Evolutionary conservation across 139 green algal genomes (phyloP).

Genomic region (Edaphochlamys debaryana): DNA sequence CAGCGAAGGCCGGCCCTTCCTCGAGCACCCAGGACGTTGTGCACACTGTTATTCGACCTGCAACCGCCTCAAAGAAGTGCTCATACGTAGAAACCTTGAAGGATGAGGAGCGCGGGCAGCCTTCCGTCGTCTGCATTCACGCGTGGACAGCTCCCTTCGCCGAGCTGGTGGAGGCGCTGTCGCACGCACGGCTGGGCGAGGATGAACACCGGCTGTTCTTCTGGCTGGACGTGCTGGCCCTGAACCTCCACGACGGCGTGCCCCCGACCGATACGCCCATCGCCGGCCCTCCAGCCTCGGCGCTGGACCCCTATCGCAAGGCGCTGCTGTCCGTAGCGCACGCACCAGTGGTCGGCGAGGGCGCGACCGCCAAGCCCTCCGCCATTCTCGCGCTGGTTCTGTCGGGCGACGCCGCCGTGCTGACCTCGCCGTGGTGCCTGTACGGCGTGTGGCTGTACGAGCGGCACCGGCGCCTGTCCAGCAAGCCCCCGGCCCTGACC

Average conservation of each 20-base stretch:
- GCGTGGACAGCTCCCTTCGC: not conserved
- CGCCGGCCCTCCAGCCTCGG: not conserved
- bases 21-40: not conserved
- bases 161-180: not conserved
- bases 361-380: too few species aligned
- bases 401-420: not conserved
- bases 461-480: not conserved
- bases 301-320: not conserved
- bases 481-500: not conserved
- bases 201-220: not conserved
- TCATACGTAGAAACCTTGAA: not conserved
- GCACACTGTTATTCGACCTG: not conserved
- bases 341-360: not conserved
- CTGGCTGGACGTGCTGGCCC: slow-evolving; percentile 11
- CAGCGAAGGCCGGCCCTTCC: not conserved
- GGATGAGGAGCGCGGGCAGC: not conserved
- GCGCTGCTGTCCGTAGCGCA: not conserved
- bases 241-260: slow-evolving; percentile 22
- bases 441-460: slow-evolving; percentile 32
- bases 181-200: not conserved
- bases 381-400: not conserved
- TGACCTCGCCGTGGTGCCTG: slow-evolving; percentile 16
- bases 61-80: not conserved
- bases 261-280: not conserved
- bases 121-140: not conserved